These are phyloP conservation scores for Nymphaea thermarum DNA, from an alignment of 164 flowering plant genomes.

Conservation along the genomic window DNA sequence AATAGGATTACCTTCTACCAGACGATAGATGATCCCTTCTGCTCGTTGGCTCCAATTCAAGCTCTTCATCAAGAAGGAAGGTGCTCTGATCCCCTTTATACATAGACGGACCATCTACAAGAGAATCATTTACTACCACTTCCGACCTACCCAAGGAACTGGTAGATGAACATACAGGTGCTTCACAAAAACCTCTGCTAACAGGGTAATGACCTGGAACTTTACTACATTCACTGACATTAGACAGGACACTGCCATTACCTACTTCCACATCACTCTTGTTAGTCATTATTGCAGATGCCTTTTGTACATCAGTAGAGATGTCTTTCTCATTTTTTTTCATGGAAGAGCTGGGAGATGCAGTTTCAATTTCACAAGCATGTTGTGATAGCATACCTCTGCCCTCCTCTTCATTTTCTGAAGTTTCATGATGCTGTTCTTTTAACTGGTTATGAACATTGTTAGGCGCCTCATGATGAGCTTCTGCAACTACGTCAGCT, in stretches of 20 bases:
- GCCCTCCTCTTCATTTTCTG: background rate
- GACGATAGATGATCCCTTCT: slow-evolving; percentile 23
- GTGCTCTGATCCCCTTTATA: slow-evolving; percentile 26
- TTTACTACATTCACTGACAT: background rate
- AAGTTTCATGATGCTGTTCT: background rate
- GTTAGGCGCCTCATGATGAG: no score
- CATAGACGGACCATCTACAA: slow-evolving; percentile 9
- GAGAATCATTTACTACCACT: background rate
- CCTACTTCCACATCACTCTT: background rate
- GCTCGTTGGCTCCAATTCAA: slow-evolving; percentile 45
- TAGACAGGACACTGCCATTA: background rate
- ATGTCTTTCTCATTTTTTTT: no score
- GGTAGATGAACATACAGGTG: background rate
- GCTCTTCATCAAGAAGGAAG: slow-evolving; percentile 88
- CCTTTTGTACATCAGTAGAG: background rate
- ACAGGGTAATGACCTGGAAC: background rate
- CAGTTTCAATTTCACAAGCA: background rate
- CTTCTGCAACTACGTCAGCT: background rate
- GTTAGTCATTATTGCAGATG: background rate
- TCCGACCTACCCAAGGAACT: background rate
- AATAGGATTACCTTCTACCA: slow-evolving; percentile 32
- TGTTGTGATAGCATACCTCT: background rate
- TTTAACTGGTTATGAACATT: no score
- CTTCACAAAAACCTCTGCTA: background rate
- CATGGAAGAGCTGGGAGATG: background rate